phyloP scores from a whole-genome alignment of 2,329 filamentous ascomycete species.

The Colletotrichum lentis region DNA sequence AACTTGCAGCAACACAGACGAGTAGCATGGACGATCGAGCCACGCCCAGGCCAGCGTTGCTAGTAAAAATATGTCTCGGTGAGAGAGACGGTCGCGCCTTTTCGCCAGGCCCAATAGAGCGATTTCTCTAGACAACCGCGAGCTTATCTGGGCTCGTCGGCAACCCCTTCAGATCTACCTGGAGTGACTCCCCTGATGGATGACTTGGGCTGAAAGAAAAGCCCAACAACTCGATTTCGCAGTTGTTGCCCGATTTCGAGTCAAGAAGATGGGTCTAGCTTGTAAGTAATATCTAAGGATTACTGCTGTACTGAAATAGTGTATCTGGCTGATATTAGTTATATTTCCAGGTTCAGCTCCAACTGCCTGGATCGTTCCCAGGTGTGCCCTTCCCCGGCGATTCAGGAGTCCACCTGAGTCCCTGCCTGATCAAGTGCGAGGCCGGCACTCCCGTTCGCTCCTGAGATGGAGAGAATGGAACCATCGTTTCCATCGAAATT shows the following conservation, averaged over 20 bases:
- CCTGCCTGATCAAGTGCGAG: background rate
- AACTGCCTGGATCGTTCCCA: background rate
- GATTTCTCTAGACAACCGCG: conserved; percentile 28
- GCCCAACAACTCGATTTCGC: background rate
- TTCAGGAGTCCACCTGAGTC: background rate
- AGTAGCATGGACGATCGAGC: conserved; percentile 24
- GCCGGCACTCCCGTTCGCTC: background rate
- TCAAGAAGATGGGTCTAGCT: background rate
- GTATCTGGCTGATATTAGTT: background rate
- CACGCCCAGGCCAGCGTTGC: conserved; percentile 25
- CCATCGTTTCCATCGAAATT: too few species aligned
- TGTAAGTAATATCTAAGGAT: conserved; percentile 7
- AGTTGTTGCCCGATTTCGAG: background rate
- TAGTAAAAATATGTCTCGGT: conserved; percentile 29
- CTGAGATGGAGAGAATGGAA: background rate
- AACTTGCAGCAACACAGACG: conserved; percentile 37
- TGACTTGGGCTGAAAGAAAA: conserved; percentile 3
- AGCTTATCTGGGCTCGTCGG: conserved; percentile 14
- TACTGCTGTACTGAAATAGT: background rate
- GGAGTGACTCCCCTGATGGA: conserved; percentile 12
- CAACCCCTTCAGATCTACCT: conserved; percentile 4
- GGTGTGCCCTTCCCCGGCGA: background rate
- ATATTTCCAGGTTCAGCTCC: background rate
- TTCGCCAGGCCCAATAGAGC: conserved; percentile 38
- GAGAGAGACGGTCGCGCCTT: conserved; percentile 28